Evolutionary conservation across 2,329 filamentous ascomycete genomes (phyloP).

Genomic region (Sporothrix protearum): DNA sequence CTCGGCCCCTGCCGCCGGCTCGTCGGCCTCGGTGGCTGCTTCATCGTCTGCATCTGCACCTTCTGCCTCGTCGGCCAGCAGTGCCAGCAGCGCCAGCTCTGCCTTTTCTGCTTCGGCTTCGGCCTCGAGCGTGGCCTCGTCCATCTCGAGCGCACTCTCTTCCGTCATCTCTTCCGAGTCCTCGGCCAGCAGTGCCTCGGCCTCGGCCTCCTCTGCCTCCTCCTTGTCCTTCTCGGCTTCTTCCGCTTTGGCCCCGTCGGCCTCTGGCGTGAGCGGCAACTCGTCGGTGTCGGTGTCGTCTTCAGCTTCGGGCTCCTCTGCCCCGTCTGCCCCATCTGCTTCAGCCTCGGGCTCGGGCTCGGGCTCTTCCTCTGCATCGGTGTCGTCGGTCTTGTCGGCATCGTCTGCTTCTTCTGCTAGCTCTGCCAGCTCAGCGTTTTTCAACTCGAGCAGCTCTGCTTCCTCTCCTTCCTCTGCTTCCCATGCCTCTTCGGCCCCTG

Average conservation of each 20-base stretch:
- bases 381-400: not conserved
- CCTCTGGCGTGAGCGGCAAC: not conserved
- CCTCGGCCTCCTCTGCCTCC: not conserved
- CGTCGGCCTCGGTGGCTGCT: not conserved
- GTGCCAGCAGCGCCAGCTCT: not conserved
- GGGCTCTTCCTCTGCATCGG: not conserved
- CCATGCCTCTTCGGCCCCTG: too few species aligned
- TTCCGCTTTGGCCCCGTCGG: not conserved
- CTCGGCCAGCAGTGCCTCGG: not conserved
- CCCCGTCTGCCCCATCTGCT: not conserved
- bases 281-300: not conserved
- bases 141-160: not conserved
- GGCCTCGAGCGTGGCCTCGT: not conserved
- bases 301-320: not conserved
- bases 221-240: not conserved
- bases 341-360: not conserved
- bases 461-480: not conserved
- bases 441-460: not conserved
- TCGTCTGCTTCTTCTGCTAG: constrained; percentile 1
- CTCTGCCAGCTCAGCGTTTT: not conserved
- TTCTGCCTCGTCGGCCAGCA: not conserved
- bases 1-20: not conserved
- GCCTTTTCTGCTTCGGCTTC: not conserved
- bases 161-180: not conserved
- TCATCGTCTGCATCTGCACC: not conserved